Conservation (phyloP, 148 eudicot species). For the Diospyros lotus region DNA sequence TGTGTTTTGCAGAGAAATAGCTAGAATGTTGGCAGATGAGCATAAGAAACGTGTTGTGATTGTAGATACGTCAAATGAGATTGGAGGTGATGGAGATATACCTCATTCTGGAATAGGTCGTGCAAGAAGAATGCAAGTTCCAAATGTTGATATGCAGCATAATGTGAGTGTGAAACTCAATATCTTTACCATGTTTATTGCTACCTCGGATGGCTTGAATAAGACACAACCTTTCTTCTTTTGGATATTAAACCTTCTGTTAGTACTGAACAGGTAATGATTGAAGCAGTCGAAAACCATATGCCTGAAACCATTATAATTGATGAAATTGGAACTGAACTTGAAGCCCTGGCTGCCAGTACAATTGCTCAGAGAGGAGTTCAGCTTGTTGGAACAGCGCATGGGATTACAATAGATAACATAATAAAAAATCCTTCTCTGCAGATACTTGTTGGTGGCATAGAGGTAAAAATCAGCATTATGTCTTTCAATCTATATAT, state of each 20-base stretch:
- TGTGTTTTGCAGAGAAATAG: constrained; percentile 59
- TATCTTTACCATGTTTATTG: background rate
- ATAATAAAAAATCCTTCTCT: constrained; percentile 87
- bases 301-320: constrained; percentile 95
- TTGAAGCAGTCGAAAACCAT: constrained; percentile 98
- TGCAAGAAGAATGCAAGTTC: constrained; percentile 98
- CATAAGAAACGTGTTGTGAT: constrained; percentile 83
- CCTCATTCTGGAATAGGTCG: constrained; percentile 97
- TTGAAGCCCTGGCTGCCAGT: constrained; percentile 97
- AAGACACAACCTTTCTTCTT: too few relatives aligned
- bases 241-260: background rate
- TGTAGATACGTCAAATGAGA: constrained; percentile 97
- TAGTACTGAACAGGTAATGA: constrained; percentile 66
- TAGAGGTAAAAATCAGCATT: constrained; percentile 54
- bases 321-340: constrained; percentile 97
- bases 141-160: constrained; percentile 95
- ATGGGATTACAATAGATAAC: constrained; percentile 91
- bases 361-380: constrained; percentile 99
- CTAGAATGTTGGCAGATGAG: constrained; percentile 92
- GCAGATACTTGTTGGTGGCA: constrained; percentile 93
- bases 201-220: constrained; percentile 3
- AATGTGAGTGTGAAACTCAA: constrained; percentile 46
- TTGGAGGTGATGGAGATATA: constrained; percentile 98
- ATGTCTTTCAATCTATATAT: background rate
- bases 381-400: constrained; percentile 98